Conservation (phyloP, 2,329 filamentous ascomycete species). For the Cercospora canescens region DNA sequence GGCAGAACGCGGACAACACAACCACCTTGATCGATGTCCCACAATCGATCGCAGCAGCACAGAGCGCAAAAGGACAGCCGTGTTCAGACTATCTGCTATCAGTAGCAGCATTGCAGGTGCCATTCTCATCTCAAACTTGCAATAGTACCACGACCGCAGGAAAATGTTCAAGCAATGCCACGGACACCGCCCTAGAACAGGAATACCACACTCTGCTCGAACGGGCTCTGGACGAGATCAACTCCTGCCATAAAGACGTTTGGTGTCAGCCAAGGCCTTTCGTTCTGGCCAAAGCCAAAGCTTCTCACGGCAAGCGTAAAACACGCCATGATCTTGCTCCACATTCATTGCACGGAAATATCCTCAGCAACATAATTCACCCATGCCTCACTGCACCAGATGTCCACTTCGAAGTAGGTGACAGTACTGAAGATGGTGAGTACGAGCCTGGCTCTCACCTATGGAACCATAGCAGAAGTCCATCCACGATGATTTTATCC, state of each 20-base stretch:
- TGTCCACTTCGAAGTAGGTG: neutral
- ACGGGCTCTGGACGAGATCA: neutral
- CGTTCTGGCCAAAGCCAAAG: neutral
- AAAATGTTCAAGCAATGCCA: conserved; percentile 38
- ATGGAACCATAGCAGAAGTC: neutral
- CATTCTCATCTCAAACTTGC: conserved; percentile 46
- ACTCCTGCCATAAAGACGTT: neutral
- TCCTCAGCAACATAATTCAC: neutral
- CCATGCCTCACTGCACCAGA: neutral
- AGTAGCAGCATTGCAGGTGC: conserved; percentile 43
- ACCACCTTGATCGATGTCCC: conserved; percentile 69
- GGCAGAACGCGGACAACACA: conserved; percentile 51
- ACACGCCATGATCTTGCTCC: neutral
- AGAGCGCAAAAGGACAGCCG: conserved; percentile 49
- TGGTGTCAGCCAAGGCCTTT: neutral
- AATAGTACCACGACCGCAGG: conserved; percentile 58
- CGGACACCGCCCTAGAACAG: conserved; percentile 37
- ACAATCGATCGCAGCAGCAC: conserved; percentile 66
- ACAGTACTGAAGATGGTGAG: neutral
- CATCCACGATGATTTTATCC: neutral
- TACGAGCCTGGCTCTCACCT: conserved; percentile 4
- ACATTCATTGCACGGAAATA: neutral
- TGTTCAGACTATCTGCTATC: conserved; percentile 49
- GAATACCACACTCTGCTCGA: conserved; percentile 32
- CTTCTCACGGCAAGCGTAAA: conserved; percentile 27